Evolutionary conservation across 306 rosid species (phyloP).

Genomic region (Malus fusca): DNA sequence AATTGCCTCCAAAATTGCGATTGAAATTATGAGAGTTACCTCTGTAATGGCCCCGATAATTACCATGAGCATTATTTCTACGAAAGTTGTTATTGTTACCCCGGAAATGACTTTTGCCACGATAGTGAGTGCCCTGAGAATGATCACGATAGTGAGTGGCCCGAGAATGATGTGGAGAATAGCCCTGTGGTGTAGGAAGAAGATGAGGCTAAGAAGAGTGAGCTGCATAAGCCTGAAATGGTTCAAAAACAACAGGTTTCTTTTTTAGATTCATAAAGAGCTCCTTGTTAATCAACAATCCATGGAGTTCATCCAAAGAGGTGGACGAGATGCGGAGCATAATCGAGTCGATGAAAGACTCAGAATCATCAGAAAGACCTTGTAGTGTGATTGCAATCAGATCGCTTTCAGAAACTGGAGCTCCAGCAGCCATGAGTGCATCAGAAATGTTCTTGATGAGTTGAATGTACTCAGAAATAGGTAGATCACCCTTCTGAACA

Average conservation of each 20-base stretch:
- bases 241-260: no score
- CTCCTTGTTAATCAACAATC: background rate
- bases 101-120: fast-evolving
- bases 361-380: background rate
- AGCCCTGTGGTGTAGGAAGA: background rate
- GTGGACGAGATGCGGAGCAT: background rate
- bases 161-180: fast-evolving
- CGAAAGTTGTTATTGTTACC: background rate
- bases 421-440: background rate
- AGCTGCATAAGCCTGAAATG: background rate
- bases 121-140: no score
- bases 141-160: no score
- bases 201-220: background rate
- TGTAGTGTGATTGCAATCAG: background rate
- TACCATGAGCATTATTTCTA: no score
- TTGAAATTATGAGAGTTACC: background rate
- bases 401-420: background rate
- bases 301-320: background rate
- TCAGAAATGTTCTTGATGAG: no score
- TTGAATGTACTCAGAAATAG: background rate
- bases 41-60: background rate
- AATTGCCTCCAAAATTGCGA: background rate
- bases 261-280: background rate
- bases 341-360: background rate
- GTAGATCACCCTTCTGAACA: fast-evolving